Evolutionary conservation across 495 filamentous ascomycete genomes (phyloP).

Genomic region (Tirmania nivea): DNA sequence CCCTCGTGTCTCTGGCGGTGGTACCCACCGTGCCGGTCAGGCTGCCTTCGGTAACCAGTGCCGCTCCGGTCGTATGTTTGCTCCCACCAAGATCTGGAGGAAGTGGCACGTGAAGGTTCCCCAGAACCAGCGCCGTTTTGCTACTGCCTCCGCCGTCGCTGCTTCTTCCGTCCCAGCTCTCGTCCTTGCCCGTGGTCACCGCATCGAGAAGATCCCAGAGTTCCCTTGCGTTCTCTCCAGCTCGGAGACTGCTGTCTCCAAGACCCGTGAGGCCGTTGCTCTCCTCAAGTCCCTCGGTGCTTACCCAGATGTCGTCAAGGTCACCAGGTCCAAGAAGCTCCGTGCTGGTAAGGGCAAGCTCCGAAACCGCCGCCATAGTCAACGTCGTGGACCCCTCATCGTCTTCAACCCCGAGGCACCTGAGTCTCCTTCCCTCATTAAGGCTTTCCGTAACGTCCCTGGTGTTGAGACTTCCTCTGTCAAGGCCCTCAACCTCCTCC

Average conservation of each 20-base stretch:
- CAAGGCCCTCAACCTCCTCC: slow-evolving; percentile 89
- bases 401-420: slow-evolving; percentile 88
- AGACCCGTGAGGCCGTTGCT: slow-evolving; percentile 69
- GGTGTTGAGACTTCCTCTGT: slow-evolving; percentile 95
- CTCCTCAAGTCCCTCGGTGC: slow-evolving; percentile 82
- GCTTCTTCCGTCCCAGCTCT: slow-evolving; percentile 87
- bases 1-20: slow-evolving; percentile 98
- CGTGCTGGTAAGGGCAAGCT: slow-evolving; percentile 97
- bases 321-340: slow-evolving; percentile 77
- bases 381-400: slow-evolving; percentile 89
- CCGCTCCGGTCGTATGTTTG: slow-evolving; percentile 99
- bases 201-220: slow-evolving; percentile 74
- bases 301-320: slow-evolving; percentile 75
- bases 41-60: slow-evolving; percentile 99
- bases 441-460: slow-evolving; percentile 91
- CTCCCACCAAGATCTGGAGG: slow-evolving; percentile 98
- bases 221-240: slow-evolving; percentile 90
- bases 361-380: slow-evolving; percentile 78
- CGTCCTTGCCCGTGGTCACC: slow-evolving; percentile 90
- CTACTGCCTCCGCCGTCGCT: slow-evolving; percentile 87
- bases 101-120: slow-evolving; percentile 99
- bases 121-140: slow-evolving; percentile 92
- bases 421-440: slow-evolving; percentile 60
- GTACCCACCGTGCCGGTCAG: slow-evolving; percentile 99
- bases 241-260: slow-evolving; percentile 50